These are phyloP conservation scores for Phaseolus coccineus DNA, from an alignment of 331 rosid species.

Conservation along the genomic window DNA sequence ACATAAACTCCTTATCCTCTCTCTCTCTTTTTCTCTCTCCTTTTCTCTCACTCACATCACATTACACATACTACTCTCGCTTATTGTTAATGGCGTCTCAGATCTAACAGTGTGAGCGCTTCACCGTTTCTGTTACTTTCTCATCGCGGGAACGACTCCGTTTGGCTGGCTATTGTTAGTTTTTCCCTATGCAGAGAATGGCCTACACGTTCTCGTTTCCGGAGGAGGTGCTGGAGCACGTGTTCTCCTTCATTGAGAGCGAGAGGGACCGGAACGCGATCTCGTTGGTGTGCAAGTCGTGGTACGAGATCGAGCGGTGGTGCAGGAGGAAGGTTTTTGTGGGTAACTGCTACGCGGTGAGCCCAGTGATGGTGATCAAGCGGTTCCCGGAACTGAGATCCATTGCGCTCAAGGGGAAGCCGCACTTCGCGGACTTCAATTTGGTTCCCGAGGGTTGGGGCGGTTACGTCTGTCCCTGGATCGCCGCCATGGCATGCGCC, in stretches of 20 bases:
- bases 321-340: constrained; percentile 77
- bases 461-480: constrained; percentile 74
- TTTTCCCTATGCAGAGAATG: constrained; percentile 61
- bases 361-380: constrained; percentile 65
- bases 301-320: constrained; percentile 95
- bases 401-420: constrained; percentile 83
- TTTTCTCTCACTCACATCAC: constrained; percentile 19
- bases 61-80: constrained; percentile 9
- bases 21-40: constrained; percentile 28
- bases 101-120: constrained; percentile 63
- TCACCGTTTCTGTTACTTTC: background rate
- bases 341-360: constrained; percentile 90
- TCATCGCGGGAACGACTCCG: constrained; percentile 14
- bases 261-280: constrained; percentile 79
- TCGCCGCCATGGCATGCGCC: constrained; percentile 66
- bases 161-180: background rate
- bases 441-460: constrained; percentile 98
- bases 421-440: constrained; percentile 95
- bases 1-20: constrained; percentile 68
- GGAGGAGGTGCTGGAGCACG: constrained; percentile 86
- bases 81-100: constrained; percentile 64
- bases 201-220: constrained; percentile 74
- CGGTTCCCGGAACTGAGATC: constrained; percentile 93
- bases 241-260: constrained; percentile 73
- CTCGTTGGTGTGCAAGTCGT: constrained; percentile 82